Evolutionary conservation across 495 filamentous ascomycete genomes (phyloP).

Genomic region (Penicillium lagena): DNA sequence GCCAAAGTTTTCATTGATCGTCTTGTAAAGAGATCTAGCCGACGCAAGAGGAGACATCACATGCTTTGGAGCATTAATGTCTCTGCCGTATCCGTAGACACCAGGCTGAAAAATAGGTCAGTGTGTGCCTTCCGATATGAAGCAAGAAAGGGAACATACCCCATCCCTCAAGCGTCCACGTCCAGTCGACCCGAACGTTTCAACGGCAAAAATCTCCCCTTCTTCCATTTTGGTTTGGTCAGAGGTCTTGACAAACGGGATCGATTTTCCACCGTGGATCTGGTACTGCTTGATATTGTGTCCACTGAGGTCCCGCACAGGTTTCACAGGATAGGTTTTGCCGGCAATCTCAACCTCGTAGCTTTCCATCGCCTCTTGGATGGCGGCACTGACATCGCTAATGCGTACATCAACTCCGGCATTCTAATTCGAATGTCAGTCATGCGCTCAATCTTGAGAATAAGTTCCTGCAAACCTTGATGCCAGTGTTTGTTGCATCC

Average conservation of each 20-base stretch:
- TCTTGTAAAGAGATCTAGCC: constrained; percentile 52
- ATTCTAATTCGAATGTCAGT: constrained; percentile 25
- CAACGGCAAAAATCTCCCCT: constrained; percentile 59
- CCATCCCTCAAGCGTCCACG: constrained; percentile 40
- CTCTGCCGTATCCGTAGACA: constrained; percentile 46
- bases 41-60: constrained; percentile 45
- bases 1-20: constrained; percentile 59
- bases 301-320: constrained; percentile 50
- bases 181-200: constrained; percentile 59
- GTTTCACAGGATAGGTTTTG: constrained; percentile 50
- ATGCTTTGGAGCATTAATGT: constrained; percentile 40
- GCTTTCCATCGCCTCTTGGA: constrained; percentile 64
- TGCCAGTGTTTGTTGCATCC: constrained; percentile 57
- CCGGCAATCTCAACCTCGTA: constrained; percentile 56
- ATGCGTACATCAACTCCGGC: constrained; percentile 59
- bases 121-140: background rate
- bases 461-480: constrained; percentile 30
- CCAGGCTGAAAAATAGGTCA: constrained; percentile 22
- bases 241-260: constrained; percentile 54
- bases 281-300: constrained; percentile 54
- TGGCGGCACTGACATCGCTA: constrained; percentile 53
- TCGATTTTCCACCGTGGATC: constrained; percentile 56
- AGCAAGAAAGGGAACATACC: constrained; percentile 19
- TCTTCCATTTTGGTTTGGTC: constrained; percentile 62
- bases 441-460: background rate